Base-by-base conservation (phyloP, 2,329 filamentous ascomycete genomes). In the Neofusicoccum kwambonambiense region DNA sequence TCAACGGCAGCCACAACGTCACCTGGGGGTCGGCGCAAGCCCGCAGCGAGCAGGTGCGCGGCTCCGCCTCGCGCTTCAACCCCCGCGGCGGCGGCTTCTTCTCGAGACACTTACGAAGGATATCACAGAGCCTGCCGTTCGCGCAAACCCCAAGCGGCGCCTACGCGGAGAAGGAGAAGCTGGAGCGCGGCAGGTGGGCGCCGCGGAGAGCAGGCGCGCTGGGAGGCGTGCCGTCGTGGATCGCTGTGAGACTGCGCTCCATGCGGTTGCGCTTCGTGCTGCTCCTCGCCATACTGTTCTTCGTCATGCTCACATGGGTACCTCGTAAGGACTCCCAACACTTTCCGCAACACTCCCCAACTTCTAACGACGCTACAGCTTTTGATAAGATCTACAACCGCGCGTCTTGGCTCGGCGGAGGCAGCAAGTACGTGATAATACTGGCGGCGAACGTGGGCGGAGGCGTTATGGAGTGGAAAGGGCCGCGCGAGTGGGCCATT, bases 381-480 rank as follows among this genome's bases (percentile, higher is more conserved):
- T 71, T 88, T 47, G 78, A 84, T 64, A 80, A 83, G 67, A 74
- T 78, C 67, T 97, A 91, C 82, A 87, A 92, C 72, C 85, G 91
- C 79, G 84, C 89, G 52, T 81, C 88, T 41, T 85, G 85, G 78
- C 82, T 96, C 3, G 93, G 94, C 58, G 91, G 91, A 56, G 95
- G 95, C 19, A 89, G 89, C 74, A 98, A 97, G 73, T 93, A 90
- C 74, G 95, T 99, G 69, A 90, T 99, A 63, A 93, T 99, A 68
- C 83, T 98, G 19, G 93, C 91, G 27, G 93, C 95, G 64, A 99
- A 99, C 74, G 86, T 96, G 68, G 95, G 95, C 56, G 95, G 95
- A 66, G 95, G 95, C 72, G 95, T 99, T 7, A 98, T 98, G 93
- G 94, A 97, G 74, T 97, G 93, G 94, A 99, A 99, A 78, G 94